A percentile compares a stretch with the other conserved stretches of the same genome.
phyloP scores from a whole-genome alignment of 305 asterid genomes.

The Lippia alba region DNA sequence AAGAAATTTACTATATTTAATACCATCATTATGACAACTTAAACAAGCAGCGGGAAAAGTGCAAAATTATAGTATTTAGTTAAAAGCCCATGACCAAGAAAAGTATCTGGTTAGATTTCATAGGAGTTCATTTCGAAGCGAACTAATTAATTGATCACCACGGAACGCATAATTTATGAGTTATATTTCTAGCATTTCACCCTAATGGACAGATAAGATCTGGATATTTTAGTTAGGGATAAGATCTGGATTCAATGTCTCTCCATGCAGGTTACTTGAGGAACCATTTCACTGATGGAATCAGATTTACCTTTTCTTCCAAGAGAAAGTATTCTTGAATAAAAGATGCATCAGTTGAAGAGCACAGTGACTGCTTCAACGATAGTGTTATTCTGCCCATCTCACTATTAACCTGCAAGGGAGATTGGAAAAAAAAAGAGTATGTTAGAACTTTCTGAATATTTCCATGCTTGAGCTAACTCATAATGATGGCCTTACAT shows the following conservation, averaged over 20 bases:
- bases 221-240: background rate
- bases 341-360: conserved; percentile 83
- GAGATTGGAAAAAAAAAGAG: conserved; percentile 27
- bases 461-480: conserved; percentile 23
- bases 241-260: conserved; percentile 9
- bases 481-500: conserved; percentile 55
- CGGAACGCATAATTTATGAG: background rate
- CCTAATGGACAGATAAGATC: background rate
- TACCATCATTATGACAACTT: background rate
- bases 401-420: conserved; percentile 70
- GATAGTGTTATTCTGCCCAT: conserved; percentile 83
- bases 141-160: conserved; percentile 19
- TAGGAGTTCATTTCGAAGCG: background rate
- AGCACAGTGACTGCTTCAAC: conserved; percentile 82
- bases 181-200: conserved; percentile 14
- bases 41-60: conserved; percentile 8
- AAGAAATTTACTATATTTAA: background rate
- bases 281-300: background rate
- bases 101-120: background rate
- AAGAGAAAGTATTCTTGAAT: conserved; percentile 81
- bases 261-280: conserved; percentile 21
- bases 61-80: background rate
- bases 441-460: conserved; percentile 26
- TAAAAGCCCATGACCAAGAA: conserved; percentile 2
- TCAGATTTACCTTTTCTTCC: conserved; percentile 82